A percentile compares a stretch with the other conserved stretches of the same genome.
Conservation (phyloP, 2,329 filamentous ascomycete genomes). For the Phyllosticta paracitricarpa region DNA sequence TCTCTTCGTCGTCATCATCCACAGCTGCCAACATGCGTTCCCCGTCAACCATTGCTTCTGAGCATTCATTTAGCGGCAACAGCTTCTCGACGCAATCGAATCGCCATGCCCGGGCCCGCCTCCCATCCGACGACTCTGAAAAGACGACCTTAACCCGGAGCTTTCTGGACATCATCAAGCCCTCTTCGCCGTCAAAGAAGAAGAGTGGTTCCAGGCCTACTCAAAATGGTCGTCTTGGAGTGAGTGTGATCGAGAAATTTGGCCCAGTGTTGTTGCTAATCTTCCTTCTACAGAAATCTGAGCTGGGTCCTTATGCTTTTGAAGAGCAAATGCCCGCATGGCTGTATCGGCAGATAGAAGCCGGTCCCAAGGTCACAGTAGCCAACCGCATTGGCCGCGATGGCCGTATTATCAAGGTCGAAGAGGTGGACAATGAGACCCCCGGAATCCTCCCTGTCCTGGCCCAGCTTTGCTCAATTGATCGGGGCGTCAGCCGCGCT, state of each 20-base stretch:
- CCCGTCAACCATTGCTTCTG: slow-evolving; percentile 12
- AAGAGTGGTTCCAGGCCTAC: neutral
- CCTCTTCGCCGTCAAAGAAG: slow-evolving; percentile 21
- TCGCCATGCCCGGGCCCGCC: slow-evolving; percentile 13
- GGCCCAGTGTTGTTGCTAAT: neutral
- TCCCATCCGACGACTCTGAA: slow-evolving; percentile 15
- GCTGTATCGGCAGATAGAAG: slow-evolving; percentile 31
- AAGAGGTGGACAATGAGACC: slow-evolving; percentile 35
- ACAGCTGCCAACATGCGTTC: slow-evolving; percentile 20
- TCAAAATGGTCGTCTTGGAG: neutral
- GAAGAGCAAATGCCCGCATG: slow-evolving; percentile 36
- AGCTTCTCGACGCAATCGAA: slow-evolving; percentile 13
- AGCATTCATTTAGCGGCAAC: slow-evolving; percentile 19
- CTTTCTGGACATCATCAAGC: slow-evolving; percentile 25
- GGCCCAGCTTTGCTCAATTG: slow-evolving; percentile 46
- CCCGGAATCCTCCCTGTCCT: slow-evolving; percentile 35
- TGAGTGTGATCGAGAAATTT: neutral
- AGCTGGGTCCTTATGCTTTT: slow-evolving; percentile 39
- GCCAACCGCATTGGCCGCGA: slow-evolving; percentile 33
- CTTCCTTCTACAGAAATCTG: slow-evolving; percentile 24
- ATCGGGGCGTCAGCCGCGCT: slow-evolving; percentile 54
- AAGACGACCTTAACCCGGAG: slow-evolving; percentile 27
- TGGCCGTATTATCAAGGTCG: slow-evolving; percentile 32
- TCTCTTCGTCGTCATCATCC: slow-evolving; percentile 12
- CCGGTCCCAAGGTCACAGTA: slow-evolving; percentile 29